Evolutionary conservation across 1,284 basidiomycete species (phyloP).

Genomic region (Mycosarcoma maydis): DNA sequence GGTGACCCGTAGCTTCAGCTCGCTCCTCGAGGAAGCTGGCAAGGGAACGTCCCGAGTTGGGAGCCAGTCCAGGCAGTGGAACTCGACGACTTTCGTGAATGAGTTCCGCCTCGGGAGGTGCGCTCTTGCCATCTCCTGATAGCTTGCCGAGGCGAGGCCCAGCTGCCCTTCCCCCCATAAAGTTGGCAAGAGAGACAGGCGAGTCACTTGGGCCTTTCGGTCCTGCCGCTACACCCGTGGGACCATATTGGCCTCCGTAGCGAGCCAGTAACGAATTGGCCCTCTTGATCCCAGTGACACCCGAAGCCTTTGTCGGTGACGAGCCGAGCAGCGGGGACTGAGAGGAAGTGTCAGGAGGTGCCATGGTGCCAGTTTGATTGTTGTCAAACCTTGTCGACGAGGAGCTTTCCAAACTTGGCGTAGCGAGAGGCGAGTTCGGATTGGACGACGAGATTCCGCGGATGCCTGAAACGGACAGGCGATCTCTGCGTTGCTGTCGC

Average conservation of each 20-base stretch:
- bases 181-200: conserved; percentile 62
- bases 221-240: conserved; percentile 59
- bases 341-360: conserved; percentile 25
- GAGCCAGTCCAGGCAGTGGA: conserved; percentile 49
- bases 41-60: conserved; percentile 43
- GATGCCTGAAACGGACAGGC: conserved; percentile 35
- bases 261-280: conserved; percentile 56
- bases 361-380: conserved; percentile 10
- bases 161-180: conserved; percentile 64
- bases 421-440: conserved; percentile 30
- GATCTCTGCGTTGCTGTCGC: conserved; percentile 36
- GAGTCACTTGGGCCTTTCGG: conserved; percentile 28
- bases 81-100: conserved; percentile 49
- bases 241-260: conserved; percentile 63
- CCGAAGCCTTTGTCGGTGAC: conserved; percentile 36
- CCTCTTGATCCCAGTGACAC: conserved; percentile 34
- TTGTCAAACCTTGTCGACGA: conserved; percentile 4
- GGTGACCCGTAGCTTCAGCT: conserved; percentile 22
- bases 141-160: conserved; percentile 63
- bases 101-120: conserved; percentile 55
- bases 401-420: conserved; percentile 21
- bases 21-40: conserved; percentile 62
- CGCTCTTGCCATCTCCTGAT: conserved; percentile 58
- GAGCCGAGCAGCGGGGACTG: conserved; percentile 34
- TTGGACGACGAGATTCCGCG: conserved; percentile 42